Evolutionary conservation across 805 yeast genomes (phyloP).

Genomic region (Ogataea nitratoaversa): DNA sequence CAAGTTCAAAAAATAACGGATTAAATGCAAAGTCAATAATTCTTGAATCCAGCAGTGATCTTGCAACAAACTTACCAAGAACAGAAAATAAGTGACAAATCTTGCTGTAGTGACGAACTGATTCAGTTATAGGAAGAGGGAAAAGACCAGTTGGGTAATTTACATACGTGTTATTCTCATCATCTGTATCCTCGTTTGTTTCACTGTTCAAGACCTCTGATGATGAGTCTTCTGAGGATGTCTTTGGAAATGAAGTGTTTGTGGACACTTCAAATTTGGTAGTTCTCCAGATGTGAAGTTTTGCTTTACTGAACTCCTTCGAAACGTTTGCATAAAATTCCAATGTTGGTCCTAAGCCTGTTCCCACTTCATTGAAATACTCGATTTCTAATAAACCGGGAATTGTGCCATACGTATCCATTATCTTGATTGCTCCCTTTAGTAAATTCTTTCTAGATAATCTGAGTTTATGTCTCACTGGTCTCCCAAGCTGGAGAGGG

Average conservation of each 20-base stretch:
- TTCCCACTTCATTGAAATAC: conserved; percentile 87
- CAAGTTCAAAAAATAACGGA: conserved; percentile 61
- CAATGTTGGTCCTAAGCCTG: conserved; percentile 93
- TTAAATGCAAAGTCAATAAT: conserved; percentile 80
- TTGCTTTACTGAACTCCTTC: conserved; percentile 58
- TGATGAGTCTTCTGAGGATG: conserved; percentile 2
- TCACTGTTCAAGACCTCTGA: too few relatives aligned
- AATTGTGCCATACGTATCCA: conserved; percentile 71
- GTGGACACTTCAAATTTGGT: conserved; percentile 9
- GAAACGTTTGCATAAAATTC: conserved; percentile 88
- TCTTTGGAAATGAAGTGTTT: conserved; percentile 1
- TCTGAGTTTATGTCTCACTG: conserved; percentile 74
- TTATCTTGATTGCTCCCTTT: conserved; percentile 72
- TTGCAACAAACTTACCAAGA: conserved; percentile 80
- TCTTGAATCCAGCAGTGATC: conserved; percentile 84
- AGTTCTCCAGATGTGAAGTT: conserved; percentile 66
- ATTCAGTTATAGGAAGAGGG: conserved; percentile 53
- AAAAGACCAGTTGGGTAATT: conserved; percentile 54
- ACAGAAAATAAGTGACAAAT: conserved; percentile 52
- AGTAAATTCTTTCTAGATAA: conserved; percentile 67
- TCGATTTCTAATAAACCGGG: conserved; percentile 84
- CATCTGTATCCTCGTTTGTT: conserved; percentile 4
- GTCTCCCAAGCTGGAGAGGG: conserved; percentile 61
- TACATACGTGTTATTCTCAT: conserved; percentile 32
- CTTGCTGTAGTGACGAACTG: conserved; percentile 35